Percentiles rank a stretch among this genome's conserved stretches.
Conservation (phyloP, 495 filamentous ascomycete genomes). For the Podospora sp. region DNA sequence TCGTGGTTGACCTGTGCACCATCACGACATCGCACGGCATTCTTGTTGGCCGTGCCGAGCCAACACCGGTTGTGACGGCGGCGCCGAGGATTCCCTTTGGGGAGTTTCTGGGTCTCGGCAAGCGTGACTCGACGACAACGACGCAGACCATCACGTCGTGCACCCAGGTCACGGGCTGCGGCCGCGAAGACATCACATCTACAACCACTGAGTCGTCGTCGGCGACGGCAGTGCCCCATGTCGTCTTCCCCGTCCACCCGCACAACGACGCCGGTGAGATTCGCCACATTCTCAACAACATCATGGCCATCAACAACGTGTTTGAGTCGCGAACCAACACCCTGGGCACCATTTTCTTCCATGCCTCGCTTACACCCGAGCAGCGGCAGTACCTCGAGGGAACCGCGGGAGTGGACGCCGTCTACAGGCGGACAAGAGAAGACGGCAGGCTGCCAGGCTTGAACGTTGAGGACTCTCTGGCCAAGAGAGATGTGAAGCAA, state of each 20-base stretch:
- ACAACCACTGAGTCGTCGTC: not conserved
- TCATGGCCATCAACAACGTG: not conserved
- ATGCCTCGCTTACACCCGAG: not conserved
- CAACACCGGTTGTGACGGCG: not conserved
- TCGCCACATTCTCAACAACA: too few relatives aligned
- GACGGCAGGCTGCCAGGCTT: not conserved
- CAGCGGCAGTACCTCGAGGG: not conserved
- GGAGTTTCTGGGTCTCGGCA: not conserved
- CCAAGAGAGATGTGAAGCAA: not conserved
- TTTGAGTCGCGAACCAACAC: not conserved
- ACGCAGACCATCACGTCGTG: conserved; percentile 7
- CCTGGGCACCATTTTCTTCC: conserved; percentile 2
- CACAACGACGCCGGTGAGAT: not conserved
- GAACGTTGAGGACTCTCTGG: too few relatives aligned
- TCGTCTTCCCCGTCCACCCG: not conserved
- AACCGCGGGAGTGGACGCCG: not conserved
- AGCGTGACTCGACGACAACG: not conserved
- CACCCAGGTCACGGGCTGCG: conserved; percentile 6
- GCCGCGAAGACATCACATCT: not conserved
- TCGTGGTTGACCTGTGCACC: not conserved
- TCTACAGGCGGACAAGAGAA: not conserved
- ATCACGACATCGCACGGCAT: conserved; percentile 6
- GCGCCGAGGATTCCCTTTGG: conserved; percentile 3
- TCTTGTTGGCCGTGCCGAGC: not conserved
- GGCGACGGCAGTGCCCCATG: not conserved